Conservation (phyloP, 768 basidiomycete species). For the Dioszegia aurantiaca region DNA sequence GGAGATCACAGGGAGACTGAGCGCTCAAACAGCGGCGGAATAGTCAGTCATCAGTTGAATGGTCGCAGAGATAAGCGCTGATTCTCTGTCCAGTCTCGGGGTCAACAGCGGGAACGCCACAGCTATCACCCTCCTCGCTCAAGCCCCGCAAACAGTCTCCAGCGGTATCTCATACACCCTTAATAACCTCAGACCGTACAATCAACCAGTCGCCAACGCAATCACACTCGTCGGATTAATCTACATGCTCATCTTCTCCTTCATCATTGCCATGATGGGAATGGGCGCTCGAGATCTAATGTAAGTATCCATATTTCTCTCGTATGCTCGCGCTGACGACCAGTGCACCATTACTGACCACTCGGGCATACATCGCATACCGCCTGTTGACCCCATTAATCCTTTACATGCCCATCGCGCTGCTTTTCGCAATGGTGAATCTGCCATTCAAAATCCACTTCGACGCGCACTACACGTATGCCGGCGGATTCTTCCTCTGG, state of each 20-base stretch:
- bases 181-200: slow-evolving; percentile 55
- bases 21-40: slow-evolving; percentile 27
- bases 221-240: slow-evolving; percentile 56
- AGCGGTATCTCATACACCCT: slow-evolving; percentile 50
- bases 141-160: slow-evolving; percentile 55
- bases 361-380: slow-evolving; percentile 51
- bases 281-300: slow-evolving; percentile 49
- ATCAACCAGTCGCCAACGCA: slow-evolving; percentile 54
- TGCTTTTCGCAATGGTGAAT: slow-evolving; percentile 56
- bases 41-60: slow-evolving; percentile 28
- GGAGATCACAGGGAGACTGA: slow-evolving; percentile 24
- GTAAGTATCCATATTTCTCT: slow-evolving; percentile 14
- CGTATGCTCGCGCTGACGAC: not conserved
- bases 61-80: not conserved
- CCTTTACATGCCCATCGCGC: slow-evolving; percentile 53
- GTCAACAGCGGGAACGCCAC: slow-evolving; percentile 51
- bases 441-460: slow-evolving; percentile 57
- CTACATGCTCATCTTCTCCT: slow-evolving; percentile 51
- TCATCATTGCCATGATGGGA: slow-evolving; percentile 47
- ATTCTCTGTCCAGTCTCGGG: not conserved
- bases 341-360: slow-evolving; percentile 53
- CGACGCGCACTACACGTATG: slow-evolving; percentile 52
- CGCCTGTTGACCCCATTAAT: slow-evolving; percentile 53
- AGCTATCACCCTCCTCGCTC: slow-evolving; percentile 53
- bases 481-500: slow-evolving; percentile 54